Base-by-base conservation (phyloP, 1,284 basidiomycete species). In the Stygiomarasmius scandens region DNA sequence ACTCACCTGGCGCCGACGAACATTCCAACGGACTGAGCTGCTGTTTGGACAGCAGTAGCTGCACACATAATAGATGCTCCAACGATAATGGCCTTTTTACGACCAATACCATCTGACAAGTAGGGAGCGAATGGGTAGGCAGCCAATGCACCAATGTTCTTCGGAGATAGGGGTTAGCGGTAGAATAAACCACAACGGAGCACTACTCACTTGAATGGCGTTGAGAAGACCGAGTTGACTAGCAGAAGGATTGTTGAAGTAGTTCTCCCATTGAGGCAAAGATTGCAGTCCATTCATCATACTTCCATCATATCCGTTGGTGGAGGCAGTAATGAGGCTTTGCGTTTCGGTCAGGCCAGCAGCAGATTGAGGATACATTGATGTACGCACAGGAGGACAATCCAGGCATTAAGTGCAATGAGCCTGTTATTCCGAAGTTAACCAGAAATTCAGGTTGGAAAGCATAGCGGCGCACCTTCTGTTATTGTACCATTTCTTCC, bases 271-370 rank as follows among this genome's bases (percentile, higher is more conserved):
- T 61, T 85, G 82, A 12, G 29, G 41, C 60, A 90, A 76, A 48
- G 81, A 82, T 67, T 90, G 89, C 47, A 91, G 76, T 67, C 86
- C 86, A 69, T 90, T 90, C 87, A 90, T 87, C 82, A 90, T 84
- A 70, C 80, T 84, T 59, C 86, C 87, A 69, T 91, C 89, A 69
- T 86, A 92, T 56, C 89, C 89, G 68, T 87, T 89, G 54, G 85
- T 89, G 10, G 87, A 88, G 12, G 88, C 88, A 11, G 88, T 89
- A 68, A 90, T 88, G 58, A 90, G 81, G 49, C 86, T 87, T 58
- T 38, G 19, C 5, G 27, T 11, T 14, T 11, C 19, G 38, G 29
- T 32, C 38, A 19, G n/a, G 10, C 29, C 20, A 36, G n/a, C 19
- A n/a, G 16, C 12, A 2, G 25, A 44, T 27, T 23, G 10, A 38